Evolutionary conservation across 2,329 filamentous ascomycete species (phyloP).

Genomic region (Domatiomyces catenatus): DNA sequence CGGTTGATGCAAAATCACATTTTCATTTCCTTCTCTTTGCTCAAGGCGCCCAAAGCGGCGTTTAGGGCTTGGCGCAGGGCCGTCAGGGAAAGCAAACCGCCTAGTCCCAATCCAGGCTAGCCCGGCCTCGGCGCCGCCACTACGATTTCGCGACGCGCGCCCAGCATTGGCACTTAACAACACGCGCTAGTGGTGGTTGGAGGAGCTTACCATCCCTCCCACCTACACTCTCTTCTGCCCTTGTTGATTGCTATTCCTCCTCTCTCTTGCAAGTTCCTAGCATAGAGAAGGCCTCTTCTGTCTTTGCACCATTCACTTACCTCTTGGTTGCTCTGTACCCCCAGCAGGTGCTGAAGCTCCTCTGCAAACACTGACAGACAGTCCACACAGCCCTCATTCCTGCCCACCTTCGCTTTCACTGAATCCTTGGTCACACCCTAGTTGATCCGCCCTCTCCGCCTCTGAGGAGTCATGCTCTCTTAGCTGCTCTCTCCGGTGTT

Average conservation of each 20-base stretch:
- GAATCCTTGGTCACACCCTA: neutral
- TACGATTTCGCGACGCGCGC: neutral
- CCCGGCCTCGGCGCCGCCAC: neutral
- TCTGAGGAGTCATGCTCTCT: neutral
- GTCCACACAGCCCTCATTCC: neutral
- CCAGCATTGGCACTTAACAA: neutral
- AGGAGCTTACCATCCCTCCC: neutral
- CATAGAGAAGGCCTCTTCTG: too few relatives aligned
- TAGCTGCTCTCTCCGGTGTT: neutral
- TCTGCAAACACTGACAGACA: too few relatives aligned
- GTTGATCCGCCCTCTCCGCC: neutral
- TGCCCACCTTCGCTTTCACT: neutral
- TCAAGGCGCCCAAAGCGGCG: neutral
- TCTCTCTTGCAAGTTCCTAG: neutral
- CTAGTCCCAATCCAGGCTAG: neutral
- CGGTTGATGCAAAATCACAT: slow-evolving; percentile 1
- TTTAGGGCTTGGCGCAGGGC: neutral
- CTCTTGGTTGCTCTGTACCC: too few relatives aligned
- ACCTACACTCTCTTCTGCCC: neutral
- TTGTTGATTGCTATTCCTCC: neutral
- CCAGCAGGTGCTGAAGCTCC: too few relatives aligned
- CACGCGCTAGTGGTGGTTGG: neutral
- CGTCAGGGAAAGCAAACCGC: neutral
- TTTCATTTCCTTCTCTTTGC: neutral
- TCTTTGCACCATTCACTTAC: too few relatives aligned